Evolutionary conservation across 2,329 filamentous ascomycete genomes (phyloP), one percentile per base, ranked within the genome.

Genomic region (Capronia epimyces): DNA sequence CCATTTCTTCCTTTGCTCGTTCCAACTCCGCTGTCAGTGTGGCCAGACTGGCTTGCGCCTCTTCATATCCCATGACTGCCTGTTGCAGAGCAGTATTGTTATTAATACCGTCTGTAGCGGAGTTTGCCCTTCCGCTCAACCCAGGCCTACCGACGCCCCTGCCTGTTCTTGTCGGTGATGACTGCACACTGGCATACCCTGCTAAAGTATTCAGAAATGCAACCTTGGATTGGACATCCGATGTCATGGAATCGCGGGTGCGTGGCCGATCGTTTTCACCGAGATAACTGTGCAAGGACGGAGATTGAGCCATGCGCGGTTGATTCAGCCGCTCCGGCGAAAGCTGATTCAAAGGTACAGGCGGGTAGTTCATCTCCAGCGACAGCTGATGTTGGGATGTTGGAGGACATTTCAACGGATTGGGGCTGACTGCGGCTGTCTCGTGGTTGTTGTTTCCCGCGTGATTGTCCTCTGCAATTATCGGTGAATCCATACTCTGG

Each of bases 301-400:
- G 70, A 1, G 72, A 73, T 15, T 61, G 63, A 31, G 66, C 66
- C 37, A 71, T 60, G 34, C 61, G 65, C 63, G 73, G 71, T 63
- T 75, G 71, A 58, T 76, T 76, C 55, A 74, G 71, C 39, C 72
- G 71, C 55, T 75, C 71, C 20, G 72, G 71, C n/a, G 73, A 74
- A 3, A 74, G 55, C 46, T 71, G 71, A 49, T 69, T 66, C 29
- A 76, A 66, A 31, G 67, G 64, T 13, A 63, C 65, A 49, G 68
- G 20, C 7, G 39, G 20, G 20, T 32, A 32, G 3, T 32, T 32
- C 29, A 32, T 7, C 7, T n/a, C 29, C 7, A n/a, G 3, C n/a
- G 29, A 32, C n/a, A 13, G n/a, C 15, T 37, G 34, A 61, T 31
- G 66, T 50, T 29, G 42, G 13, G 39, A 20, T 21, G 37, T 18